phyloP scores from a whole-genome alignment of 1,139 yeast species.

The Candida sanyaensis region DNA sequence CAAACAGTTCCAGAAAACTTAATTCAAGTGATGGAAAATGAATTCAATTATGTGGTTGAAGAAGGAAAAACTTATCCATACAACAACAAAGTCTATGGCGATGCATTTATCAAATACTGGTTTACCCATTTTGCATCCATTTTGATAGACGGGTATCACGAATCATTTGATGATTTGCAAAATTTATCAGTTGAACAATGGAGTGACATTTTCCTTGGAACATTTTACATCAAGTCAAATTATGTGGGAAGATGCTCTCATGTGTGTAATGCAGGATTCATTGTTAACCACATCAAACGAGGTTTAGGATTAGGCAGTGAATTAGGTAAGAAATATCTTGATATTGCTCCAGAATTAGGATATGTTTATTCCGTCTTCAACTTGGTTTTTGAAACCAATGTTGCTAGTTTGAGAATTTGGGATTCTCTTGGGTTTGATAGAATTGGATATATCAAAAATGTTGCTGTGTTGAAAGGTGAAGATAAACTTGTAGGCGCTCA shows the following conservation, averaged over 20 bases:
- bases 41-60: slow-evolving; percentile 47
- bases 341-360: slow-evolving; percentile 71
- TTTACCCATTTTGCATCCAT: slow-evolving; percentile 49
- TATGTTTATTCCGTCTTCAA: slow-evolving; percentile 81
- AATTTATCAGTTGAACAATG: slow-evolving; percentile 27
- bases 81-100: slow-evolving; percentile 23
- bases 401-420: slow-evolving; percentile 72
- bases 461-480: slow-evolving; percentile 62
- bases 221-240: slow-evolving; percentile 77
- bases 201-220: slow-evolving; percentile 55
- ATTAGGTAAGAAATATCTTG: slow-evolving; percentile 60
- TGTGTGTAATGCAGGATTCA: slow-evolving; percentile 77
- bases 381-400: slow-evolving; percentile 72
- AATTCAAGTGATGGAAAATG: slow-evolving; percentile 32
- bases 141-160: slow-evolving; percentile 40
- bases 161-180: slow-evolving; percentile 15
- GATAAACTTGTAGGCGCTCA: slow-evolving; percentile 66
- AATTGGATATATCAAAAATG: slow-evolving; percentile 68
- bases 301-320: slow-evolving; percentile 64
- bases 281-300: slow-evolving; percentile 56
- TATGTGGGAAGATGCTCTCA: slow-evolving; percentile 78
- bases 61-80: slow-evolving; percentile 56
- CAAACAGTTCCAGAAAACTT: slow-evolving; percentile 37
- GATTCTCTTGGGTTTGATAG: slow-evolving; percentile 72
- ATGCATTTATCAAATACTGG: slow-evolving; percentile 43